Evolutionary conservation across 2,329 filamentous ascomycete genomes (phyloP), one percentile per base, ranked within the genome.

Genomic region (Nemania abortiva): DNA sequence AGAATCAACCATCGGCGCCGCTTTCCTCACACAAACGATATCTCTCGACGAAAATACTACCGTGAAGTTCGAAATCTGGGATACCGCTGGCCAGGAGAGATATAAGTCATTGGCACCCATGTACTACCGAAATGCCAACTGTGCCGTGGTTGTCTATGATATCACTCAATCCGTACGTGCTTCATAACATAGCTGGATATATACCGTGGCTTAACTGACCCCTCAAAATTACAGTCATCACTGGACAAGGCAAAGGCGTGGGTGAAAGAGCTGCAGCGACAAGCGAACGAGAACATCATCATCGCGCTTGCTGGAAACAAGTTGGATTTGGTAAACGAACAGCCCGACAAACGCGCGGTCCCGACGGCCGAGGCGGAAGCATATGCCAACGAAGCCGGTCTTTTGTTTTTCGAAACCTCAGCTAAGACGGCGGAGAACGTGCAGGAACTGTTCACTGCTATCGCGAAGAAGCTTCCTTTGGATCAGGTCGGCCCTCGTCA

Each of bases 21-120:
- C 97, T 75, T 99, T 99, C 88, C 89, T 99, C 75, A 99, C 96
- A 78, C 96, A 99, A 84, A 99, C 96, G 75, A 98, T 99, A 81
- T 95, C 95, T 67, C 92, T 99, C 82, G 95, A 98, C 81, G 96
- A 98, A 80, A 96, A 90, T 83, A 98, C 96, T 69, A 99, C 96
- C 65, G 95, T 99, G 83, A 99, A 99, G 87, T 99, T 99, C 79
- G 96, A 99, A 84, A 99, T 99, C 80, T 99, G 96, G 95, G 95
- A 98, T 83, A 99, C 96, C 10, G 96, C 96, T 72, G 96, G 96
- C 72, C 96, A 99, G 85, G 96, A 99, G 84, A 90, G 97, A 79
- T 99, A 98, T 89, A 98, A 98, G 87, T 98, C 96, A 13, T 87
- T 99, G 74, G 96, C 96, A 39, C 96, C 96, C 77, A 99, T 99